phyloP scores from a whole-genome alignment of 2,329 filamentous ascomycete genomes.

The Sclerotiophoma versabilis region DNA sequence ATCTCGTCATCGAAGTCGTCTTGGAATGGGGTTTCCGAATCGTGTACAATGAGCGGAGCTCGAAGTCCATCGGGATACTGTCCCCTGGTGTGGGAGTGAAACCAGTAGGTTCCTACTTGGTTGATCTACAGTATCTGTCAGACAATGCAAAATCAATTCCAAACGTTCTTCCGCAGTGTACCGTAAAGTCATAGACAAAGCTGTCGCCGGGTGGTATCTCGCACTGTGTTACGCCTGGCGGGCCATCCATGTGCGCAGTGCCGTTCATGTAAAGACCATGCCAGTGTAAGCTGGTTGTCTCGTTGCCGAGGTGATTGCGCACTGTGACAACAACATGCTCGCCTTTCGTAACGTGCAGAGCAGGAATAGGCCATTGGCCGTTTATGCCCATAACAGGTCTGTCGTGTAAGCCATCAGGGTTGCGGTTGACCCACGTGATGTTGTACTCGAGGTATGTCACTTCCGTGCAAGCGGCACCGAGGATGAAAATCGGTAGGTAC shows the following conservation, averaged over 20 bases:
- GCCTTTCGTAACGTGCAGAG: constrained; percentile 76
- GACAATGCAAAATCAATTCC: constrained; percentile 24
- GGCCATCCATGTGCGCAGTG: constrained; percentile 76
- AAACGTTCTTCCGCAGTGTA: constrained; percentile 7
- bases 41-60: constrained; percentile 69
- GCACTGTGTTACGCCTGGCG: constrained; percentile 66
- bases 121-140: constrained; percentile 46
- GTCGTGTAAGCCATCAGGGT: constrained; percentile 58
- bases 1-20: constrained; percentile 65
- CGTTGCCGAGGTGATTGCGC: constrained; percentile 68
- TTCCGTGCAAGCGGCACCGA: constrained; percentile 14
- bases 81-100: constrained; percentile 67
- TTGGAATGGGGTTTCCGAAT: constrained; percentile 58
- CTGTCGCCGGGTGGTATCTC: constrained; percentile 65
- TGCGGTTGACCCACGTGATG: constrained; percentile 61
- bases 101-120: constrained; percentile 64
- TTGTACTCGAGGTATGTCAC: constrained; percentile 58
- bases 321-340: constrained; percentile 73
- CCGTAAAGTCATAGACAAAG: constrained; percentile 64
- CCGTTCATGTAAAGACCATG: constrained; percentile 80
- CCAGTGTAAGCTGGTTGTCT: constrained; percentile 72
- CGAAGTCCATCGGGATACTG: constrained; percentile 73
- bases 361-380: constrained; percentile 73
- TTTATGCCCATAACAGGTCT: constrained; percentile 70
- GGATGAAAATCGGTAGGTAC: constrained; percentile 11